Base-by-base conservation (phyloP, 192 early-diverging fungal genomes). In the Entomortierella chlamydospora region DNA sequence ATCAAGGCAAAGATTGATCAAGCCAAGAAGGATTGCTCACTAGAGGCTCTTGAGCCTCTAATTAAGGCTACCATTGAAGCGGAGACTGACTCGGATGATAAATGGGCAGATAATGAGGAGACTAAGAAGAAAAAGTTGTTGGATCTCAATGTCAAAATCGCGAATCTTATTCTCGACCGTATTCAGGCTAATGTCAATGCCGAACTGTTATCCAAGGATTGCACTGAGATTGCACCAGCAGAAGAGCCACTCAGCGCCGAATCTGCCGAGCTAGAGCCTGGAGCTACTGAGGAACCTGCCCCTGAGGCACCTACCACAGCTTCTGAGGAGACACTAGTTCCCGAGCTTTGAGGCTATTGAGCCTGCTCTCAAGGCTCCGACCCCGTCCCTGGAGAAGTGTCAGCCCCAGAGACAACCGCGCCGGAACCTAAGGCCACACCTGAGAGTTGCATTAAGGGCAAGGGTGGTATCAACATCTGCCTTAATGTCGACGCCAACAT, bases 171-270 rank as follows among this genome's bases (percentile, higher is more conserved):
- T 47, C 4, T 4, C 45, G 55, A 70, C 18, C 67, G 47, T 22
- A 64, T 78, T 9, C 49, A 64, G 47, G 37, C 33, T 1, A 50
- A 64, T 33, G 34, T 78, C 49, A 60, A 70, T 54, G 74, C 74
- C 7, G 61, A 70, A 22, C 1, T 15, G 34, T 29, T 79, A 17
- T 65, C 76, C 68, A 79, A 70, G 68, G 76, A 79, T 57, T 66
- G 67, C 43, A 61, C 68, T 20, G 76, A 79, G 52, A 68, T 79
- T 28, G 45, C 42, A 5, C 65, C 54, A 42, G 53, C 39, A 20
- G 37, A 34, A 7, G 23, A 31, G 2, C 30, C 33, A 34, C 9
- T 37, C 7, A 30, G 5, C 34, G 31, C 30, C 57, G 57, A 20
- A 31, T 9, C 31, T 4, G 55, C 17, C 31, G 25, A 26, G 7